These are phyloP conservation scores for Rubroshorea leprosula DNA, from an alignment of 345 rosid species.

Conservation along the genomic window DNA sequence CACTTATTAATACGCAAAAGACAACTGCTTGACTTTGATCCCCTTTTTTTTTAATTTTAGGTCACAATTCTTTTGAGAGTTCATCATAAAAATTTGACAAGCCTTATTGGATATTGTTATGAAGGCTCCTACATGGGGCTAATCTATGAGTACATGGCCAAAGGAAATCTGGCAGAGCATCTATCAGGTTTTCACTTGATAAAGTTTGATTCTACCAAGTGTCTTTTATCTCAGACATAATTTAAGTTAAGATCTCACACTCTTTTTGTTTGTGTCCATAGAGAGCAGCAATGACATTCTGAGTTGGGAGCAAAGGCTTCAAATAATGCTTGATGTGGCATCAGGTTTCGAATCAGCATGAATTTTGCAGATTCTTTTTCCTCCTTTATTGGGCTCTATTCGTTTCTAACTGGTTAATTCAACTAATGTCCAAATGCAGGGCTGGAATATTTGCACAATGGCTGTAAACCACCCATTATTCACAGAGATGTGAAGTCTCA, in stretches of 20 bases:
- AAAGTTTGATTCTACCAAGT: too few relatives aligned
- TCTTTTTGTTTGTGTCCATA: background rate
- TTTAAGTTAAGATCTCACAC: too few relatives aligned
- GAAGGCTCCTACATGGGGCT: slow-evolving; percentile 33
- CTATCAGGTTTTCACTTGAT: slow-evolving; percentile 29
- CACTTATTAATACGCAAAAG: too few relatives aligned
- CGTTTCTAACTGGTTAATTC: too few relatives aligned
- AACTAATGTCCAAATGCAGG: background rate
- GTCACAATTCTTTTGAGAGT: slow-evolving; percentile 50
- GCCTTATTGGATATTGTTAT: slow-evolving; percentile 42
- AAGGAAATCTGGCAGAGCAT: slow-evolving; percentile 37
- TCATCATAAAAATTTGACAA: slow-evolving; percentile 50
- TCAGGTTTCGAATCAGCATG: background rate
- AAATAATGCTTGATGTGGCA: slow-evolving; percentile 2
- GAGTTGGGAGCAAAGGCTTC: slow-evolving; percentile 19
- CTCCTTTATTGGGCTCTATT: background rate
- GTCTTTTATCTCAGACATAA: too few relatives aligned
- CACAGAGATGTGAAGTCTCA: too few relatives aligned
- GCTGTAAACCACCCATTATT: slow-evolving; percentile 11
- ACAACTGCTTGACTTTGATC: too few relatives aligned
- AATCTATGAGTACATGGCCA: too few relatives aligned
- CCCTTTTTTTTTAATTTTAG: too few relatives aligned
- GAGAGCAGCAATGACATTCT: background rate
- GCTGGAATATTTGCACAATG: slow-evolving; percentile 7
- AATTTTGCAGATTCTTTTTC: background rate